Evolutionary conservation across 2,329 filamentous ascomycete species (phyloP), one percentile per base, ranked within the genome.

Genomic region (Cercospora sp.): DNA sequence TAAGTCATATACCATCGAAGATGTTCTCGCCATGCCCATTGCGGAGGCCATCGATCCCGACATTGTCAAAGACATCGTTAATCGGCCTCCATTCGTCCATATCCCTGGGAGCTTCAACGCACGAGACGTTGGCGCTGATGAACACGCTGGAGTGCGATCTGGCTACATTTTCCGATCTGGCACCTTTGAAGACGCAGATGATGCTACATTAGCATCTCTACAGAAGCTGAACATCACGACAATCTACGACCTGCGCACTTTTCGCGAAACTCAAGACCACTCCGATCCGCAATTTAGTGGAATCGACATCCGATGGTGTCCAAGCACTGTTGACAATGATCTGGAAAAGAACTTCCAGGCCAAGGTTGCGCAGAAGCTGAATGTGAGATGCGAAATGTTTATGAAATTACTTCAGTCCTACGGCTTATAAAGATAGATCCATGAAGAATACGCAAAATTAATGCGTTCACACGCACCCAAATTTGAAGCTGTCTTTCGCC

Each of bases 61-160:
- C 13, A 65, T 65, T 21, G 63, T 65, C 34, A 57, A 58, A 5
- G 63, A 65, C 4, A 43, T 65, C 37, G 58, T 60, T 34, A 60
- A 55, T 30, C 40, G 59, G 26, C 40, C 63, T 4, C 63, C 63
- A 7, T 65, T 65, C 26, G 55, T 65, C 40, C 24, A 60, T 12
- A 45, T 65, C 28, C 63, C 63, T 7, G 63, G 63, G 40, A 65
- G 37, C 5, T 65, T 65, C 63, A 65, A 65, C n/a, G 63, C 63
- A 8, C 55, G 63, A 45, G 53, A 65, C 28, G 40, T 65, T 8
- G 63, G 43, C 16, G 24, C 21, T 16, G 51, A 64, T 28, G 32
- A 16, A 28, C 21, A 16, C 5, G 10, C 6, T 53, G 49, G 49
- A 12, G 49, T 28, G 2, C 24, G 49, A 13, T 16, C 21, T 28